Conservation (phyloP, 495 filamentous ascomycete genomes). For the Niebla homalea region DNA sequence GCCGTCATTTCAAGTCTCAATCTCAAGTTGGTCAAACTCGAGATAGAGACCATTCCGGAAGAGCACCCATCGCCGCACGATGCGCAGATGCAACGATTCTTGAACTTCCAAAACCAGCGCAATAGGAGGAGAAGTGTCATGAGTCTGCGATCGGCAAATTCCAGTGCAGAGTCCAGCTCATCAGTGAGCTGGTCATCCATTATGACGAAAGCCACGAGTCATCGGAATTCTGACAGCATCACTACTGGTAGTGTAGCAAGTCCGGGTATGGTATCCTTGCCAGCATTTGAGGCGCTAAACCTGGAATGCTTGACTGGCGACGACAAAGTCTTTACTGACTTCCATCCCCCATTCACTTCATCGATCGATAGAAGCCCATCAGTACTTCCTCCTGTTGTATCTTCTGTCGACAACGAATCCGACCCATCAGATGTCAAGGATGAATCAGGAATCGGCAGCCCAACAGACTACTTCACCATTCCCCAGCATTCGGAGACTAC, state of each 20-base stretch:
- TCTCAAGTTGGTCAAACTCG: constrained; percentile 3
- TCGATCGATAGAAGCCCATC: no score
- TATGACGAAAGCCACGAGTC: neutral
- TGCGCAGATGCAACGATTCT: constrained; percentile 3
- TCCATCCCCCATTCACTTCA: no score
- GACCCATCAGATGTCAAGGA: no score
- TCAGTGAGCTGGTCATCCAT: neutral
- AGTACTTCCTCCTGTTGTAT: no score
- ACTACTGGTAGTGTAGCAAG: neutral
- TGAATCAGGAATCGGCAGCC: no score
- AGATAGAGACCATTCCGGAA: neutral
- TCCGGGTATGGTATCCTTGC: neutral
- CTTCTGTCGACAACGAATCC: no score
- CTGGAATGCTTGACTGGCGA: no score
- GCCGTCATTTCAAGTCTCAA: constrained; percentile 16
- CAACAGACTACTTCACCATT: no score
- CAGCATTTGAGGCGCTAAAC: neutral
- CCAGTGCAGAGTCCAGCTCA: neutral
- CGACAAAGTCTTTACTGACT: neutral
- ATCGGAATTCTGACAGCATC: neutral
- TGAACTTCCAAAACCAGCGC: constrained; percentile 5
- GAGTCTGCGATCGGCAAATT: neutral
- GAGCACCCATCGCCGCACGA: constrained; percentile 8
- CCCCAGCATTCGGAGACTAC: no score
- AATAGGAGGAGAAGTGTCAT: neutral